phyloP scores from a whole-genome alignment of 108 stramenopile species.

The Fragilaria radians region DNA sequence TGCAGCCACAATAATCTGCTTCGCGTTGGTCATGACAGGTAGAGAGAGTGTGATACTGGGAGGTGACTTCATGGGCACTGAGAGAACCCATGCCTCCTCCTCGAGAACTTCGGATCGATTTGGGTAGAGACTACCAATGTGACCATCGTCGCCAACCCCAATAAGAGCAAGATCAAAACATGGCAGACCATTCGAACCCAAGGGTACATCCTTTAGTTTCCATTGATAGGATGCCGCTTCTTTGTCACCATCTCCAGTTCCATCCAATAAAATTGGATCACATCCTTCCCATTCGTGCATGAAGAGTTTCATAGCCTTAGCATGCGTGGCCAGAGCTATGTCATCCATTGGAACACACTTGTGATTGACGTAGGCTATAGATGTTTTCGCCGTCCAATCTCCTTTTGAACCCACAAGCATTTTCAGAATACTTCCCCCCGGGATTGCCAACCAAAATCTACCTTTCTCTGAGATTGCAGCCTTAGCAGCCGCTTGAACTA shows the following conservation, averaged over 20 bases:
- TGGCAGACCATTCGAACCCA: slow-evolving; percentile 54
- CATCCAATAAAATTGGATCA: slow-evolving; percentile 42
- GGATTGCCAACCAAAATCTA: slow-evolving; percentile 72
- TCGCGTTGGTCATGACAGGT: slow-evolving; percentile 62
- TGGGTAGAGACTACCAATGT: slow-evolving; percentile 72
- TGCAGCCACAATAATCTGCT: slow-evolving; percentile 58
- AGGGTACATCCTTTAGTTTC: slow-evolving; percentile 42
- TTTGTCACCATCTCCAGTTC: slow-evolving; percentile 37
- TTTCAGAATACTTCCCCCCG: slow-evolving; percentile 73
- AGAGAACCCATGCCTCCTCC: slow-evolving; percentile 37
- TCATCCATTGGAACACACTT: slow-evolving; percentile 69
- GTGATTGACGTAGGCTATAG: slow-evolving; percentile 77
- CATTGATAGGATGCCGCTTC: slow-evolving; percentile 61
- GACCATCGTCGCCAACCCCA: slow-evolving; percentile 82
- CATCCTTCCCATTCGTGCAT: slow-evolving; percentile 45
- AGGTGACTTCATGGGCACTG: slow-evolving; percentile 62
- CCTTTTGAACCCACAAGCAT: slow-evolving; percentile 37
- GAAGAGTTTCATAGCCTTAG: slow-evolving; percentile 61
- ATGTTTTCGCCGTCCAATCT: slow-evolving; percentile 56
- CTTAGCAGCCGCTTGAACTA: slow-evolving; percentile 32
- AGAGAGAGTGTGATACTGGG: slow-evolving; percentile 62
- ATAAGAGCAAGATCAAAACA: slow-evolving; percentile 73
- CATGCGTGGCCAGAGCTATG: slow-evolving; percentile 51
- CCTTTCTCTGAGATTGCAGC: slow-evolving; percentile 45
- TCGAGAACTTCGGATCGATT: slow-evolving; percentile 52